A percentile compares a stretch with the other conserved stretches of the same genome.
These are phyloP conservation scores for Mimosa bimucronata DNA, from an alignment of 306 rosid genomes.

Conservation along the genomic window DNA sequence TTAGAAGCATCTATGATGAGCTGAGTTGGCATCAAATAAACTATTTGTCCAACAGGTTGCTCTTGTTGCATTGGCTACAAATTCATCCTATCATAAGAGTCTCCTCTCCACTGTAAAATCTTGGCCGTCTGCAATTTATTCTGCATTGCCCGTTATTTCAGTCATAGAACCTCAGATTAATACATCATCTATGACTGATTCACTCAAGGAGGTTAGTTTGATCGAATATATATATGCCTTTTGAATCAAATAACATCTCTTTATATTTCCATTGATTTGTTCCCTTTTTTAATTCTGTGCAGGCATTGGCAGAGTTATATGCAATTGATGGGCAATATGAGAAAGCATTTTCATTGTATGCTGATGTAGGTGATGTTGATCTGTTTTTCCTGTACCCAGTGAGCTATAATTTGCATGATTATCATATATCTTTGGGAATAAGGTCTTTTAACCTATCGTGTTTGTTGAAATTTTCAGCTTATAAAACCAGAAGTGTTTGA, in stretches of 20 bases:
- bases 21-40: conserved; percentile 8
- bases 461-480: conserved; percentile 57
- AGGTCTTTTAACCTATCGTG: not conserved
- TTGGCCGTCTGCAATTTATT: conserved; percentile 74
- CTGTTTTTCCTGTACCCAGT: conserved; percentile 10
- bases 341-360: conserved; percentile 79
- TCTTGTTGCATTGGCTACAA: conserved; percentile 86
- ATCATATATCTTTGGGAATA: conserved; percentile 1
- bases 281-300: conserved; percentile 28
- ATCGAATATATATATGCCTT: conserved; percentile 6
- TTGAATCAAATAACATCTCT: conserved; percentile 17
- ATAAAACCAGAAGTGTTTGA: conserved; percentile 75
- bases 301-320: conserved; percentile 83
- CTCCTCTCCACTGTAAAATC: conserved; percentile 69
- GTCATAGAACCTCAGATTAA: conserved; percentile 83
- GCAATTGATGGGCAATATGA: conserved; percentile 75
- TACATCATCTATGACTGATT: conserved; percentile 79
- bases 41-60: conserved; percentile 61
- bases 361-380: conserved; percentile 71
- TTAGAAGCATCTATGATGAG: conserved; percentile 1
- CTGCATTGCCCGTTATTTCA: conserved; percentile 68
- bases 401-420: conserved; percentile 2
- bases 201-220: conserved; percentile 69
- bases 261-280: not conserved
- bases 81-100: conserved; percentile 72